phyloP scores from a whole-genome alignment of 768 basidiomycete species.

The Lyophyllum shimeji region DNA sequence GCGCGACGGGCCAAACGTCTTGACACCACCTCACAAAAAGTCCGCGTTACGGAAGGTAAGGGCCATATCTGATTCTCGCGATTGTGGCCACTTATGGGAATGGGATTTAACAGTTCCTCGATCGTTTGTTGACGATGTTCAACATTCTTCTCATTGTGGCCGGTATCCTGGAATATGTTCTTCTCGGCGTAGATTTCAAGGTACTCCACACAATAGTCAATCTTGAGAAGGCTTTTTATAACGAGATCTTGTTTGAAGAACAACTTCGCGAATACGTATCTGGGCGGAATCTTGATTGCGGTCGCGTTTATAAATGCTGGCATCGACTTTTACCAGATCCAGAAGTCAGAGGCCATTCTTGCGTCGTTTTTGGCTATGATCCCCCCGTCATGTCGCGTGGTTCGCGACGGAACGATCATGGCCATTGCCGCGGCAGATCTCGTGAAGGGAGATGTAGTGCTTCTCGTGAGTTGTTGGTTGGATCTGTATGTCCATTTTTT shows the following conservation, averaged over 20 bases:
- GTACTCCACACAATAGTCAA: slow-evolving; percentile 25
- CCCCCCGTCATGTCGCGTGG: slow-evolving; percentile 63
- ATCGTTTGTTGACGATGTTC: slow-evolving; percentile 63
- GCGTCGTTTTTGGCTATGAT: slow-evolving; percentile 76
- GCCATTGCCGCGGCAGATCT: slow-evolving; percentile 60
- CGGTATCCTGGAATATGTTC: slow-evolving; percentile 63
- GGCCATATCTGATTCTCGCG: neutral
- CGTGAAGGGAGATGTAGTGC: slow-evolving; percentile 67
- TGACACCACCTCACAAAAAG: slow-evolving; percentile 69
- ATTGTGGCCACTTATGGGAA: neutral
- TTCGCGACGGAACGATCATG: slow-evolving; percentile 55
- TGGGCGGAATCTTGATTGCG: slow-evolving; percentile 65
- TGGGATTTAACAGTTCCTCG: slow-evolving; percentile 50
- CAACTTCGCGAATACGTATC: slow-evolving; percentile 67
- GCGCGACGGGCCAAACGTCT: slow-evolving; percentile 58
- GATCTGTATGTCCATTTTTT: neutral
- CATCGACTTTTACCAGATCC: slow-evolving; percentile 72
- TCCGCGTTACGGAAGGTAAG: slow-evolving; percentile 61
- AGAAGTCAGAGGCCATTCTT: slow-evolving; percentile 72
- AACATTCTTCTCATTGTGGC: slow-evolving; percentile 68
- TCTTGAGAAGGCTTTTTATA: slow-evolving; percentile 10
- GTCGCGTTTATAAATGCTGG: slow-evolving; percentile 70
- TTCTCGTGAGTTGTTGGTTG: slow-evolving; percentile 42
- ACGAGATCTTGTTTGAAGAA: slow-evolving; percentile 23
- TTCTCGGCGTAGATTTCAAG: slow-evolving; percentile 62